These are phyloP conservation scores for Globisporangium solare DNA, from an alignment of 352 stramenopile genomes.

Conservation along the genomic window DNA sequence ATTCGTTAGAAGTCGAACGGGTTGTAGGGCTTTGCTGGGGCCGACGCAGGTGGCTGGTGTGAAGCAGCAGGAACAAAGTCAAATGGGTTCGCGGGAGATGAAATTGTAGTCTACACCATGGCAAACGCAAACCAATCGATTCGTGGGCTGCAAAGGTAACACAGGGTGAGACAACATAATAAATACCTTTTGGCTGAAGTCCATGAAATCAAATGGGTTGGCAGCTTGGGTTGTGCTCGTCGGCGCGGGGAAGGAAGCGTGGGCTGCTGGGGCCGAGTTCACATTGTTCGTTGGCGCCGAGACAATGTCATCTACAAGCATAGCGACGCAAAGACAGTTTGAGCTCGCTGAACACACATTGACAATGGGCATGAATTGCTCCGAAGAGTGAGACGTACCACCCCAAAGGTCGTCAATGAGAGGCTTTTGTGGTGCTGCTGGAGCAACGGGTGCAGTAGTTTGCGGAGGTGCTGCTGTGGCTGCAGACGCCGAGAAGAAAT, in stretches of 20 bases:
- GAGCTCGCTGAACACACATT: conserved; percentile 1
- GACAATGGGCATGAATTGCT: background rate
- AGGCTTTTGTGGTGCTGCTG: background rate
- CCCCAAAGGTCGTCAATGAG: conserved; percentile 16
- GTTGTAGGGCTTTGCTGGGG: conserved; percentile 33
- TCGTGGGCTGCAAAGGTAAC: background rate
- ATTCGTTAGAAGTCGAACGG: conserved; percentile 43
- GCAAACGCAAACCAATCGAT: too few species aligned
- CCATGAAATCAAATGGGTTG: conserved; percentile 36
- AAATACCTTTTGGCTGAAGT: conserved; percentile 34
- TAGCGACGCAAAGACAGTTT: background rate
- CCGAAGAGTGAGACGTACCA: conserved; percentile 1
- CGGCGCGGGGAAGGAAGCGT: background rate
- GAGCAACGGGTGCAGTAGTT: background rate
- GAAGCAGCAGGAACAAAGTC: conserved; percentile 14
- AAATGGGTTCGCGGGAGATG: conserved; percentile 27
- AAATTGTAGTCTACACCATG: conserved; percentile 18
- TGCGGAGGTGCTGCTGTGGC: background rate
- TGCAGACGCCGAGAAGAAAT: background rate
- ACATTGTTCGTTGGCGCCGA: background rate
- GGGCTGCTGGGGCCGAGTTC: background rate
- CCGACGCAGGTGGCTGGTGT: background rate
- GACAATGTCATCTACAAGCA: background rate
- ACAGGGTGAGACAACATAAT: background rate
- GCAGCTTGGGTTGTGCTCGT: conserved; percentile 10